These are phyloP conservation scores for Coniochaeta sp. DNA, from an alignment of 2,329 filamentous ascomycete genomes.

Conservation along the genomic window DNA sequence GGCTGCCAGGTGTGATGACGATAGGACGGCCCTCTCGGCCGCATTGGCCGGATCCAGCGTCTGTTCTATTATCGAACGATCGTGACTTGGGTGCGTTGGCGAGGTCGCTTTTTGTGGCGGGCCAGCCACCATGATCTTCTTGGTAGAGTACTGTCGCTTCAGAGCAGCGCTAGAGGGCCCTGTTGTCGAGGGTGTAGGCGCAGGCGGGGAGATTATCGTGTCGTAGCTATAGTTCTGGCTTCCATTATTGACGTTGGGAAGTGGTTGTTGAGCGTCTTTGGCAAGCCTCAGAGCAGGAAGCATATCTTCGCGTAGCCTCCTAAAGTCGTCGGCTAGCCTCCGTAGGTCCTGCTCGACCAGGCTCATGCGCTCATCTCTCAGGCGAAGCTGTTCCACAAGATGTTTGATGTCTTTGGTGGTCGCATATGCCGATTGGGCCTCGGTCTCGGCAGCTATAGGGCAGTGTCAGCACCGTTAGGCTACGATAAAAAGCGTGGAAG, in stretches of 20 bases:
- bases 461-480: conserved; percentile 7
- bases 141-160: conserved; percentile 68
- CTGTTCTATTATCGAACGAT: conserved; percentile 55
- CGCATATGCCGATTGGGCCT: conserved; percentile 76
- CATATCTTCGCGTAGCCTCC: conserved; percentile 82
- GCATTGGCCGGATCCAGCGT: conserved; percentile 63
- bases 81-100: conserved; percentile 64
- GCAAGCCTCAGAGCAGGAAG: conserved; percentile 82
- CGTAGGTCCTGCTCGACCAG: conserved; percentile 77
- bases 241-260: conserved; percentile 49
- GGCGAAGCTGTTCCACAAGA: conserved; percentile 79
- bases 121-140: conserved; percentile 66
- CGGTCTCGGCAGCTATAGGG: conserved; percentile 72
- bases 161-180: conserved; percentile 47
- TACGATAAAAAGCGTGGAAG: background rate
- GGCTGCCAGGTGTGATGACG: conserved; percentile 62
- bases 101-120: conserved; percentile 69
- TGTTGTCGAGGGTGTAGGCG: conserved; percentile 42
- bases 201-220: conserved; percentile 46
- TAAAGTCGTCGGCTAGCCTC: conserved; percentile 80
- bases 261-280: conserved; percentile 85
- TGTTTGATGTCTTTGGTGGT: conserved; percentile 91
- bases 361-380: conserved; percentile 85
- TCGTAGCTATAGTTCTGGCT: conserved; percentile 45
- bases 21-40: conserved; percentile 57